Conservation (phyloP, 2,329 filamentous ascomycete species). For the Macrophomina phaseolina region DNA sequence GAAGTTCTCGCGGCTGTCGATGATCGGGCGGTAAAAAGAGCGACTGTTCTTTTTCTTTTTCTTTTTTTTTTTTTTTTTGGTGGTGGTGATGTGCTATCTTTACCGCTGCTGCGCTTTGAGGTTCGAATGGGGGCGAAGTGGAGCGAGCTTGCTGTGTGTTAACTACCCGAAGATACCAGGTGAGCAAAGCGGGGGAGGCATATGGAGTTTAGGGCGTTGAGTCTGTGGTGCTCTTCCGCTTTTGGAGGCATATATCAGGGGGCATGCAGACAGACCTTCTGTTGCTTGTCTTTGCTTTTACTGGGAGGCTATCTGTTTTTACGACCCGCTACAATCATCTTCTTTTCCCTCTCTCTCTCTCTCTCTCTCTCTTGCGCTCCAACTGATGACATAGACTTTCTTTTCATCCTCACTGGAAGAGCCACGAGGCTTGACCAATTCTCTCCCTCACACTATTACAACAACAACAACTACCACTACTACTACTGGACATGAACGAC, state of each 20-base stretch:
- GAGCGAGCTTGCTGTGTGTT: neutral
- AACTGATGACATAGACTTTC: neutral
- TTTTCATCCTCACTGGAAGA: neutral
- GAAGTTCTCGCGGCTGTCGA: conserved; percentile 18
- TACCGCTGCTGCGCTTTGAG: too few species aligned
- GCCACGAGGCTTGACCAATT: neutral
- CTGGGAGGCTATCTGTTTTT: neutral
- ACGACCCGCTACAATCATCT: neutral
- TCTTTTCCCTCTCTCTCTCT: neutral
- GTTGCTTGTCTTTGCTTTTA: too few species aligned
- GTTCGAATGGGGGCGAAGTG: too few species aligned
- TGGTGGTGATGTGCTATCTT: too few species aligned
- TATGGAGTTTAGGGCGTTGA: neutral
- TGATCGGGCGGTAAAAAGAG: neutral
- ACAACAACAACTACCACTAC: too few species aligned
- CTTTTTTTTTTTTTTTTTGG: too few species aligned
- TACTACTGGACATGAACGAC: neutral
- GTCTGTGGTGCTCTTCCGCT: too few species aligned
- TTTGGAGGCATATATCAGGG: too few species aligned
- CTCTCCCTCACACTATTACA: neutral
- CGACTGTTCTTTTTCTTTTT: neutral
- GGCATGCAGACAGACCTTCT: too few species aligned
- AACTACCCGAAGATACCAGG: neutral
- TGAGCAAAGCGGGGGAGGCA: neutral
- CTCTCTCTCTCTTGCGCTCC: neutral